Base-by-base conservation (phyloP, 305 asterid species). In the Rubia peregrina region DNA sequence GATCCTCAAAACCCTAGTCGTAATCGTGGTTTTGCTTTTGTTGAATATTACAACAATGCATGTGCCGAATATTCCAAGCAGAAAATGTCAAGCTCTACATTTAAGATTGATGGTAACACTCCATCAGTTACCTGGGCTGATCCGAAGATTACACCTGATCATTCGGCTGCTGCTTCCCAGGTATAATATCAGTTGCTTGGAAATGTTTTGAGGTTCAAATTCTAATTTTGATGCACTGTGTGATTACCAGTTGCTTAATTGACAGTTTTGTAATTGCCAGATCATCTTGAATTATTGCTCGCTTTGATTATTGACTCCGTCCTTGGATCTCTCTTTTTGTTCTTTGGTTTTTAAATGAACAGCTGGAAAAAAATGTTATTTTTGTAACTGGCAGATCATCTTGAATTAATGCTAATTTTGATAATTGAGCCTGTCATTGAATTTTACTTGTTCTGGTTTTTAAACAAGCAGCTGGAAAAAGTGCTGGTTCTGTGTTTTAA, bases 81-180 rank as follows among this genome's bases (percentile, higher is more conserved):
- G 79, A 82, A 84, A 80, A 86, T 92, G 95, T 70, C 88, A 65
- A 76, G 78, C 73, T 82, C 80, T 33, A 82, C 79, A 81, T 90
- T 90, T 83, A 92, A 88, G 87, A 78, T 92, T 65, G 95, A 90
- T 66, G 94, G 95, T 40, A 86, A 90, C 76, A 75, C 86, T 42
- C 98, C 96, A 55, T 90, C 97, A 59, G 94, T 90, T 72, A 89
- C 96, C 67, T 92, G 98, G 98, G 97, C 97, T 65, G 97, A 90
- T 77, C 97, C 98, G 46, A 90, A 92, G 85, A 87, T 86, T 71
- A 81, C 89, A 40, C 80, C 92, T n/a, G 96, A 89, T 79, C 89
- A 84, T 81, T 90, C 97, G 71, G 88, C 90, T 62, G 92, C 92
- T 65, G 81, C 95, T 78, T 75, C 92, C 75, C 98, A 90, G 97